phyloP scores from a whole-genome alignment of 2,329 filamentous ascomycete species.

The Colletotrichum sp. region DNA sequence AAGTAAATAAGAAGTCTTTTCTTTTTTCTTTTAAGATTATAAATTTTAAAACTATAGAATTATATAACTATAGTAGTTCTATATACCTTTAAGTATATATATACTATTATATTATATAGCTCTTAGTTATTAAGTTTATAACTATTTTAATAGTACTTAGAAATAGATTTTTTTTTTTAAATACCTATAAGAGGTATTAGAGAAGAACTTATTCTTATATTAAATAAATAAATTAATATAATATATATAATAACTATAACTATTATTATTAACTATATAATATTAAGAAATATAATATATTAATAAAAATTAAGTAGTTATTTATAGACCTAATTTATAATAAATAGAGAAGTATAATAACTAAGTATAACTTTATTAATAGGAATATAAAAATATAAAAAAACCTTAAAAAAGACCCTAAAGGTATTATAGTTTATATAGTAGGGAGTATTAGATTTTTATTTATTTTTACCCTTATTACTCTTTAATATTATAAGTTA shows the following conservation, averaged over 20 bases:
- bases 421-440: background rate
- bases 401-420: background rate
- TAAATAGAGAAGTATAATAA: background rate
- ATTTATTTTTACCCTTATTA: no score
- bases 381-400: background rate
- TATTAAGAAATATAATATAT: background rate
- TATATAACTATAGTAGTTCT: no score
- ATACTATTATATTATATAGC: no score
- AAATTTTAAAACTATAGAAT: no score
- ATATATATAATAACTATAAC: background rate
- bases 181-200: background rate
- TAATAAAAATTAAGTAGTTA: background rate
- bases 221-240: background rate
- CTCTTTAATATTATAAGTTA: no score
- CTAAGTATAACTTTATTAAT: background rate
- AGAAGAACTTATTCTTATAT: background rate
- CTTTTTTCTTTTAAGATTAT: no score
- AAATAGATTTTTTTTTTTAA: no score
- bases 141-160: no score
- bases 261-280: background rate
- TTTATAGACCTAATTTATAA: background rate
- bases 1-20: no score
- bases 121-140: no score
- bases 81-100: no score
- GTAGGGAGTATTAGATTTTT: no score